These are phyloP conservation scores for Delphinella strobiligena DNA, from an alignment of 2,329 filamentous ascomycete species.

Conservation along the genomic window DNA sequence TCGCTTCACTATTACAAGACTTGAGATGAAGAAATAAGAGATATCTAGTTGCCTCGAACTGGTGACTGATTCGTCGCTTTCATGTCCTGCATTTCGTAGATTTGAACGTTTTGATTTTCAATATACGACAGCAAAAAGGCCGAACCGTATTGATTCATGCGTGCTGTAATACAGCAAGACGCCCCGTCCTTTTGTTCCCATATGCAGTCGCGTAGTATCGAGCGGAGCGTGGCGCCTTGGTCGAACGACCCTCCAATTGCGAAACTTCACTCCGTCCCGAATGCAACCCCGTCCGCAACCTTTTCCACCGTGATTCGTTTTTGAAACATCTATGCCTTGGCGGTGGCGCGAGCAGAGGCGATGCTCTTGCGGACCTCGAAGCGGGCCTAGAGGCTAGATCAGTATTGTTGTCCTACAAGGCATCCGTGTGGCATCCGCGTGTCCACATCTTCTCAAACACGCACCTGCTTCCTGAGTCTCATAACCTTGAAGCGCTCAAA, in stretches of 20 bases:
- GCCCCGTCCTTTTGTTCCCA: background rate
- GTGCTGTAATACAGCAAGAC: background rate
- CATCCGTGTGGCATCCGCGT: background rate
- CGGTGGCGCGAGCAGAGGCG: constrained; percentile 78
- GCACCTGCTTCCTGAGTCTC: constrained; percentile 96
- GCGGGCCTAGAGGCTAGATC: constrained; percentile 45
- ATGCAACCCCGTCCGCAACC: constrained; percentile 9
- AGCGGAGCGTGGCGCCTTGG: background rate
- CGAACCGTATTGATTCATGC: background rate
- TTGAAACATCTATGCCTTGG: constrained; percentile 47
- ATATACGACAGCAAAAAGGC: background rate
- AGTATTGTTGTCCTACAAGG: constrained; percentile 4
- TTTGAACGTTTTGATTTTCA: background rate
- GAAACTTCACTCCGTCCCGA: background rate
- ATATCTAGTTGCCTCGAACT: no score
- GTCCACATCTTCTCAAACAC: constrained; percentile 22
- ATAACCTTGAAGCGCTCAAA: constrained; percentile 99
- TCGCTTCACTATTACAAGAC: no score
- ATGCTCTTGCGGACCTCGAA: constrained; percentile 96
- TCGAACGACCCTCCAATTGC: background rate
- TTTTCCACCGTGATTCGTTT: background rate
- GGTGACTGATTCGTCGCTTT: background rate
- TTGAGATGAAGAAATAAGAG: no score
- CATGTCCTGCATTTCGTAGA: background rate
- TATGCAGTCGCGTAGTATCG: background rate